Percentiles rank a stretch among this genome's conserved stretches.
Evolutionary conservation across 2,329 filamentous ascomycete species (phyloP).

Genomic region (Fusarium sarcochroum): DNA sequence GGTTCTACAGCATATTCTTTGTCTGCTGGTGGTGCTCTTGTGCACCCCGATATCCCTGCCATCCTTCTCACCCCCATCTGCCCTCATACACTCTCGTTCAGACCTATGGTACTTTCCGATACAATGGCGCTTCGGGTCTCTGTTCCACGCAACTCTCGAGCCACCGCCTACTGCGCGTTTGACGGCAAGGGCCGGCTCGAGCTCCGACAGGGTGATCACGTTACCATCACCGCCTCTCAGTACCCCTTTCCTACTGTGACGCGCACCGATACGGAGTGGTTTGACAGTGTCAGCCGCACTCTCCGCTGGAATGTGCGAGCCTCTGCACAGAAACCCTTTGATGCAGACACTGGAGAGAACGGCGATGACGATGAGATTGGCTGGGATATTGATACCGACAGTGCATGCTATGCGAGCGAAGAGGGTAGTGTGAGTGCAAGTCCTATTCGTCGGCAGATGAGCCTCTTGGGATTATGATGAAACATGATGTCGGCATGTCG

Average conservation of each 20-base stretch:
- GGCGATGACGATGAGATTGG: conserved; percentile 71
- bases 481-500: background rate
- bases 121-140: conserved; percentile 92
- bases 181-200: conserved; percentile 97
- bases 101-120: conserved; percentile 97
- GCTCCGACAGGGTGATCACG: conserved; percentile 91
- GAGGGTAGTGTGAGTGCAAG: conserved; percentile 78
- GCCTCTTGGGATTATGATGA: conserved; percentile 68
- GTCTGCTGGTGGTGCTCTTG: conserved; percentile 93
- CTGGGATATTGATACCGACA: conserved; percentile 97
- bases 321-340: conserved; percentile 92
- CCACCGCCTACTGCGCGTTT: conserved; percentile 96
- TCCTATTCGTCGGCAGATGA: conserved; percentile 80
- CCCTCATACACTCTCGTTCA: conserved; percentile 95
- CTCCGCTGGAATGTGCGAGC: conserved; percentile 95
- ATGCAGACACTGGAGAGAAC: conserved; percentile 59
- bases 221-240: conserved; percentile 95
- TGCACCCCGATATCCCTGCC: conserved; percentile 96
- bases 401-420: conserved; percentile 78
- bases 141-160: conserved; percentile 86
- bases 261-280: conserved; percentile 92
- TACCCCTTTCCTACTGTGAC: conserved; percentile 98
- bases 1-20: conserved; percentile 96
- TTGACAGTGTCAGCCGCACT: conserved; percentile 92
- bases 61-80: conserved; percentile 98